Base-by-base conservation (phyloP, 768 basidiomycete genomes). In the Boletus sp. region DNA sequence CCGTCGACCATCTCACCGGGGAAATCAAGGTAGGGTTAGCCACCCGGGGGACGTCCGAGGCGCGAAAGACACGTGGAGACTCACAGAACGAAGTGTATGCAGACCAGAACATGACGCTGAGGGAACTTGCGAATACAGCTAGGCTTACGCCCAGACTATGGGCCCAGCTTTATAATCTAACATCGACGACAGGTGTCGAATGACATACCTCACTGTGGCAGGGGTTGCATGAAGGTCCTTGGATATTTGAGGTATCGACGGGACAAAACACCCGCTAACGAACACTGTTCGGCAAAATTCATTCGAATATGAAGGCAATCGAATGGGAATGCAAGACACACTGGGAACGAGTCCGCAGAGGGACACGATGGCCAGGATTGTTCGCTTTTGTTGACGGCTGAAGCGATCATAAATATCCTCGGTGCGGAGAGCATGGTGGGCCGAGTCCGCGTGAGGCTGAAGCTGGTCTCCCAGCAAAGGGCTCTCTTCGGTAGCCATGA, bases 231-330 rank as follows among this genome's bases (percentile, higher is more conserved):
- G 47, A 10, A 93, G 69, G 56, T 93, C 89, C 29, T 68, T 71
- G 8, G 90, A 83, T 44, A 94, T 84, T 49, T 87, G 80, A 0
- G 89, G 88, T 54, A 92, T 87, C 0, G 84, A 83, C 0, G 90
- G 90, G 3, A 90, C 78, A 67, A 92, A 90, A 0, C 82, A 82
- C 0, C 83, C 85, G 7, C 82, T 74, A 0, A 87, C 83, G 57
- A 92, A 84, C 37, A 87, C 90, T 92, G 53, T 1, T 46, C 14
- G 33, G 61, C 15, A 47, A 4, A 32, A 30, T 36, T 44, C 24
- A 46, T 14, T 20, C 48, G 28, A 33, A n/a, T 14, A 45, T 44
- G 6, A 39, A 41, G 42, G 29, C 24, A 20, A 36, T 15, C 2
- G 40, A 41, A 55, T 39, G 20, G 7, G 41, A 36, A 48, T 44